phyloP scores from a whole-genome alignment of 768 basidiomycete species.

The Mycena olivaceomarginata region DNA sequence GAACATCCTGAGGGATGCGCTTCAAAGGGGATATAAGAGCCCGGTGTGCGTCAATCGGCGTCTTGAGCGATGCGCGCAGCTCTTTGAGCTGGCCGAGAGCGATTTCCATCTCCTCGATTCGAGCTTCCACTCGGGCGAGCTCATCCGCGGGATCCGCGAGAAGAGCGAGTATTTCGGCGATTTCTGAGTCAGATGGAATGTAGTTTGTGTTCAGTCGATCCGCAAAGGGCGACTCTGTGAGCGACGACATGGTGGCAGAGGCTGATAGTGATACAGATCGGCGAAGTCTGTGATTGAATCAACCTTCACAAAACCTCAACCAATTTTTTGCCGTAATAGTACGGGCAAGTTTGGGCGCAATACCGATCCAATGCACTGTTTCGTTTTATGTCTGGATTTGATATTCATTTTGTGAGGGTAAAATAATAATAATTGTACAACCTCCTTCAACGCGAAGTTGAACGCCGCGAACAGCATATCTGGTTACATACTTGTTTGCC shows the following conservation, averaged over 20 bases:
- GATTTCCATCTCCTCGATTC: constrained; percentile 1
- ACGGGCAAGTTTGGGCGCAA: too few species aligned
- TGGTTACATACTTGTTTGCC: too few species aligned
- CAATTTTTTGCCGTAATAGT: too few species aligned
- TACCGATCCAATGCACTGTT: too few species aligned
- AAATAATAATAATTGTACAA: too few species aligned
- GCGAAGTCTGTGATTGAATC: neutral
- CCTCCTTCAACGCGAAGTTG: too few species aligned
- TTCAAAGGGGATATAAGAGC: neutral
- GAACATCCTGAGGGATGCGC: constrained; percentile 24
- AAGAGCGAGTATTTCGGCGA: too few species aligned
- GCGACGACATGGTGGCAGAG: constrained; percentile 1
- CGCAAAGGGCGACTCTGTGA: constrained; percentile 29
- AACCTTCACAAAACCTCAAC: too few species aligned
- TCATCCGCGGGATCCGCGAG: neutral
- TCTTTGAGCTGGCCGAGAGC: neutral
- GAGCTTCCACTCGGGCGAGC: constrained; percentile 5
- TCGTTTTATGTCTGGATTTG: too few species aligned
- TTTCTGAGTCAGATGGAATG: constrained; percentile 23
- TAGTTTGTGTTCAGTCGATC: constrained; percentile 27
- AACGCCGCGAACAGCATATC: too few species aligned
- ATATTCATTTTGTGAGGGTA: too few species aligned
- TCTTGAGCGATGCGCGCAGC: constrained; percentile 10
- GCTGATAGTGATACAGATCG: too few species aligned
- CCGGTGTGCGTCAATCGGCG: neutral